Evolutionary conservation across 768 basidiomycete species (phyloP).

Genomic region (Suillus variegatus): DNA sequence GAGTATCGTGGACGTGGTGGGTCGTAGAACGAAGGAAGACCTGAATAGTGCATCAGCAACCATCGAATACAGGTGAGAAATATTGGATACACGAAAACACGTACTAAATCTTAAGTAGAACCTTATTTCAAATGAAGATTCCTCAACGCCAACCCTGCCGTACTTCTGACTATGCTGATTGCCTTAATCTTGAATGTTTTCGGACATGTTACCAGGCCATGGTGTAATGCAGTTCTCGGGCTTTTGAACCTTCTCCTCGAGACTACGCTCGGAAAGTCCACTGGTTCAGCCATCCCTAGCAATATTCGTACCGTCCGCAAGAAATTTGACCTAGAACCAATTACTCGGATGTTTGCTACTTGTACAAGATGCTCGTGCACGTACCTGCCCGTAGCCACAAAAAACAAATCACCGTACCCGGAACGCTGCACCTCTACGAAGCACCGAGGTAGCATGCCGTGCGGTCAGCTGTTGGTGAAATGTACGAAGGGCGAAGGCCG

Average conservation of each 20-base stretch:
- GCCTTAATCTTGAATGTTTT: slow-evolving; percentile 10
- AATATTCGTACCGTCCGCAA: slow-evolving; percentile 21
- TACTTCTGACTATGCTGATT: slow-evolving; percentile 7
- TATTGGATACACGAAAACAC: neutral
- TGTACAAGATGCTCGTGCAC: slow-evolving; percentile 29
- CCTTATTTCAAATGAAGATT: neutral
- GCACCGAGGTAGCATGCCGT: slow-evolving; percentile 16
- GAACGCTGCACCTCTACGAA: slow-evolving; percentile 21
- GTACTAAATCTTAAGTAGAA: neutral
- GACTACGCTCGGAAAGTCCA: neutral
- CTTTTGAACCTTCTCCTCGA: slow-evolving; percentile 11
- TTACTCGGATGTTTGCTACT: slow-evolving; percentile 20
- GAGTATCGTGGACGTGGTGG: neutral
- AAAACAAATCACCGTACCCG: slow-evolving; percentile 14
- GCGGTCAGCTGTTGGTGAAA: slow-evolving; percentile 12
- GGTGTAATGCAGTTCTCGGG: slow-evolving; percentile 9
- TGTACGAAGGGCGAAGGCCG: neutral
- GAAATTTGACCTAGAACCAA: slow-evolving; percentile 20
- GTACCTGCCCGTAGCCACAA: slow-evolving; percentile 15
- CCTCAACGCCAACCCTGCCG: slow-evolving; percentile 7
- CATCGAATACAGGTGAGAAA: slow-evolving; percentile 3
- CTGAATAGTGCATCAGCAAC: neutral
- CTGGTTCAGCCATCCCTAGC: neutral
- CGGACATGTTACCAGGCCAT: slow-evolving; percentile 8
- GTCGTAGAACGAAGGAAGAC: slow-evolving; percentile 4